phyloP scores from a whole-genome alignment of 148 eudicot species.

The Bassia scoparia region DNA sequence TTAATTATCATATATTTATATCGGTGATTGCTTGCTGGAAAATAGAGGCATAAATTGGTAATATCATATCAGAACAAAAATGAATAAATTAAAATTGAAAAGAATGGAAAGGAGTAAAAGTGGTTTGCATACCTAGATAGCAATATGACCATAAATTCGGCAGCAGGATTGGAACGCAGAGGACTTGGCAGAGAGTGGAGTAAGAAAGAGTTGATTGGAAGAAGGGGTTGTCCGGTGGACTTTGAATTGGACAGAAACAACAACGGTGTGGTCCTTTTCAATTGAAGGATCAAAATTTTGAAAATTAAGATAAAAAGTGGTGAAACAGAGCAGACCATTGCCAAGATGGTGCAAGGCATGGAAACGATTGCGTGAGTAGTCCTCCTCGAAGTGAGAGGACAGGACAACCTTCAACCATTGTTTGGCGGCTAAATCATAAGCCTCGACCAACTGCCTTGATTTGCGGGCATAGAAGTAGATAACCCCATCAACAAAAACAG shows the following conservation, averaged over 20 bases:
- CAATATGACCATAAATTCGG: background rate
- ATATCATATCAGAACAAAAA: too few relatives aligned
- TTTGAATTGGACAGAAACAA: background rate
- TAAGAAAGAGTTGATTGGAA: background rate
- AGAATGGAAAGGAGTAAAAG: too few relatives aligned
- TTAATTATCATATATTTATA: too few relatives aligned
- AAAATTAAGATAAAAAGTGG: background rate
- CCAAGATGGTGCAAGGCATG: constrained; percentile 1
- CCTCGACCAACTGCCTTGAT: background rate
- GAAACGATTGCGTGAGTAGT: background rate
- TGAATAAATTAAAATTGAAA: too few relatives aligned
- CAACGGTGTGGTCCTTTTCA: background rate
- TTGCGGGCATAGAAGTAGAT: background rate
- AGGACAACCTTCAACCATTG: constrained; percentile 2
- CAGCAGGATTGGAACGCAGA: background rate
- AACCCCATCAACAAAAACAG: background rate
- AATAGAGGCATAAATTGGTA: too few relatives aligned
- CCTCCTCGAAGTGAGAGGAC: background rate
- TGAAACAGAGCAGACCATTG: background rate
- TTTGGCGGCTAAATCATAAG: constrained; percentile 1
- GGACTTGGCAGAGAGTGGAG: background rate
- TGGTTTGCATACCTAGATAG: background rate
- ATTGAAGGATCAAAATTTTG: background rate
- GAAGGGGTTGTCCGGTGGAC: background rate
- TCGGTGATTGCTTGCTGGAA: too few relatives aligned